A percentile compares a stretch with the other conserved stretches of the same genome.
Evolutionary conservation across 2,329 filamentous ascomycete species (phyloP).

Genomic region (Cordyceps cicadae): DNA sequence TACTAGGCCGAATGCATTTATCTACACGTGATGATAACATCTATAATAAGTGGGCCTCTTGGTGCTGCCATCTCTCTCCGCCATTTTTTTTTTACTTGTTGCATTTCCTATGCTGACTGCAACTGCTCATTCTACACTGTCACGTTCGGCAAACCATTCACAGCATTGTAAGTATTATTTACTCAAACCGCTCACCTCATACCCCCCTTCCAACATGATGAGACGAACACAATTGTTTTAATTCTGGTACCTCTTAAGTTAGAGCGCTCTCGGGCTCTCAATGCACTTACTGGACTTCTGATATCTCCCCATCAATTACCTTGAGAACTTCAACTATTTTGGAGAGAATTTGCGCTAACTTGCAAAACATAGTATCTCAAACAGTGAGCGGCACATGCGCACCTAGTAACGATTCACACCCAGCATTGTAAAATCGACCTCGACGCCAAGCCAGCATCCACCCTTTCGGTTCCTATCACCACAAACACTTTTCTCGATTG

Average conservation of each 20-base stretch:
- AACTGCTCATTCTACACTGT: background rate
- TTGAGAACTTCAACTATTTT: background rate
- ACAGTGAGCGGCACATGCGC: background rate
- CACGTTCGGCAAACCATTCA: background rate
- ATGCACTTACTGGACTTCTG: slow-evolving; percentile 89
- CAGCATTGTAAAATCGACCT: background rate
- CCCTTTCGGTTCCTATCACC: background rate
- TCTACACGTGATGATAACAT: slow-evolving; percentile 1
- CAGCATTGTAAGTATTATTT: slow-evolving; percentile 5
- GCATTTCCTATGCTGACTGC: background rate
- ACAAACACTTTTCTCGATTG: background rate
- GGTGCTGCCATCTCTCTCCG: slow-evolving; percentile 5
- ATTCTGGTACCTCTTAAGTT: slow-evolving; percentile 99
- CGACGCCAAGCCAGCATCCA: background rate
- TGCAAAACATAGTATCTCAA: background rate
- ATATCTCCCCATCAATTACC: slow-evolving; percentile 26
- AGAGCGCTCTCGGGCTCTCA: slow-evolving; percentile 50
- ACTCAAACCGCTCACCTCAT: background rate
- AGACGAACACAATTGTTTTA: slow-evolving; percentile 48
- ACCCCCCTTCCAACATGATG: slow-evolving; percentile 51
- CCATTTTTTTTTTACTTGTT: slow-evolving; percentile 1
- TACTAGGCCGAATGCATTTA: background rate
- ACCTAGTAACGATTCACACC: background rate
- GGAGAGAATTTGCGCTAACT: background rate
- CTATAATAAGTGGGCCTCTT: slow-evolving; percentile 14